These are phyloP conservation scores for Glycine tomentella DNA, from an alignment of 306 rosid genomes.

Conservation along the genomic window DNA sequence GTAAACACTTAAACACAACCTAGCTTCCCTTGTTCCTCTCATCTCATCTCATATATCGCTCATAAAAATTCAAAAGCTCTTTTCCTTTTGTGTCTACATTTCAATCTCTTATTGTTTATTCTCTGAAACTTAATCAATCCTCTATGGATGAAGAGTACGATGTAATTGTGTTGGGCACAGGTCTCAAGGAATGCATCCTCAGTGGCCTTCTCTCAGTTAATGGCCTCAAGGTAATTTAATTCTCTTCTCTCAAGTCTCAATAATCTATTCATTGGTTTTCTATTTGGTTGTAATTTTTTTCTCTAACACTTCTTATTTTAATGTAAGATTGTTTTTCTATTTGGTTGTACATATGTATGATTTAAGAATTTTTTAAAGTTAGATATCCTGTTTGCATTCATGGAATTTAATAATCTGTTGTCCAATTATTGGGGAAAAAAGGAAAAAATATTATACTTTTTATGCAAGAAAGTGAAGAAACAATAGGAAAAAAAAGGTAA, in stretches of 20 bases:
- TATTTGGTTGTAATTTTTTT: not conserved
- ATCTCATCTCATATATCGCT: not conserved
- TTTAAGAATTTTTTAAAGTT: not conserved
- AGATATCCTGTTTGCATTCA: not conserved
- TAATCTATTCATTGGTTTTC: too few relatives aligned
- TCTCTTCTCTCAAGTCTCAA: too few relatives aligned
- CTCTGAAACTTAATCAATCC: slow-evolving; percentile 39
- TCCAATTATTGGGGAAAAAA: too few relatives aligned
- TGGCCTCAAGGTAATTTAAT: slow-evolving; percentile 50
- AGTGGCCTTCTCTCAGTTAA: slow-evolving; percentile 88
- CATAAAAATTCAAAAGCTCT: not conserved
- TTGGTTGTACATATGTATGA: not conserved
- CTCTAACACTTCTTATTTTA: not conserved
- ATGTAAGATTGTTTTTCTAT: not conserved
- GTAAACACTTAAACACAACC: not conserved
- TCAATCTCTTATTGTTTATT: slow-evolving; percentile 9
- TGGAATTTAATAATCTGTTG: not conserved
- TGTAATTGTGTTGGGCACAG: slow-evolving; percentile 82
- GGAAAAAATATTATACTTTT: too few relatives aligned
- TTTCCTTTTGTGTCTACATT: not conserved
- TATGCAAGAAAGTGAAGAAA: too few relatives aligned
- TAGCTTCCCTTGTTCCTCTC: slow-evolving; percentile 20
- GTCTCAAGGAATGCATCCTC: slow-evolving; percentile 85
- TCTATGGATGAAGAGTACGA: slow-evolving; percentile 88
- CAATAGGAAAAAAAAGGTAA: not conserved